Conservation (phyloP, 306 rosid genomes). For the Hylodesmum podocarpum region DNA sequence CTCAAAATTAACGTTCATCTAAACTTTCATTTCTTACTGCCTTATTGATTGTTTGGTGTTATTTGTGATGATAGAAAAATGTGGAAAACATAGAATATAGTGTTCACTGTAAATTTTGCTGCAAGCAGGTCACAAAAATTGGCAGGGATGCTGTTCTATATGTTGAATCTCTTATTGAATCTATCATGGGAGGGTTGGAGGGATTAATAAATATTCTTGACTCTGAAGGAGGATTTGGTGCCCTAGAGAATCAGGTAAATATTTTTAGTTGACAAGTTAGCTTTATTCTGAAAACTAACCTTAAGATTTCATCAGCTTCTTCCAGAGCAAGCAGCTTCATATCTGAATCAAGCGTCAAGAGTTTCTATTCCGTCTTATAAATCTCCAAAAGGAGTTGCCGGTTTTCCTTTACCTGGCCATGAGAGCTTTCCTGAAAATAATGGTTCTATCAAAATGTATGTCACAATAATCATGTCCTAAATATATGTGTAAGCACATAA, state of each 20-base stretch:
- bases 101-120: conserved; percentile 31
- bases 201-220: conserved; percentile 95
- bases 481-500: conserved; percentile 10
- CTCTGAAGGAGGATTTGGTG: conserved; percentile 99
- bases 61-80: conserved; percentile 14
- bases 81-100: conserved; percentile 26
- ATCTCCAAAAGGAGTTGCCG: conserved; percentile 81
- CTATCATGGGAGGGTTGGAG: conserved; percentile 99
- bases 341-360: conserved; percentile 83
- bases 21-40: conserved; percentile 14
- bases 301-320: conserved; percentile 72
- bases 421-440: conserved; percentile 97
- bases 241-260: conserved; percentile 87
- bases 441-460: conserved; percentile 88
- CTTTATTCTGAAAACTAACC: conserved; percentile 36
- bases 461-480: conserved; percentile 12
- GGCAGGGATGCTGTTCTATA: conserved; percentile 98
- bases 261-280: conserved; percentile 25
- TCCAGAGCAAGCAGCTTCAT: conserved; percentile 95
- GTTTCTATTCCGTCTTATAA: conserved; percentile 65
- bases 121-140: conserved; percentile 86
- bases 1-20: conserved; percentile 15
- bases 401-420: conserved; percentile 89
- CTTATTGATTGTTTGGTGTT: conserved; percentile 9
- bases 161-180: conserved; percentile 96